Base-by-base conservation (phyloP, 441 rosid species). In the Pelargonium australe region DNA sequence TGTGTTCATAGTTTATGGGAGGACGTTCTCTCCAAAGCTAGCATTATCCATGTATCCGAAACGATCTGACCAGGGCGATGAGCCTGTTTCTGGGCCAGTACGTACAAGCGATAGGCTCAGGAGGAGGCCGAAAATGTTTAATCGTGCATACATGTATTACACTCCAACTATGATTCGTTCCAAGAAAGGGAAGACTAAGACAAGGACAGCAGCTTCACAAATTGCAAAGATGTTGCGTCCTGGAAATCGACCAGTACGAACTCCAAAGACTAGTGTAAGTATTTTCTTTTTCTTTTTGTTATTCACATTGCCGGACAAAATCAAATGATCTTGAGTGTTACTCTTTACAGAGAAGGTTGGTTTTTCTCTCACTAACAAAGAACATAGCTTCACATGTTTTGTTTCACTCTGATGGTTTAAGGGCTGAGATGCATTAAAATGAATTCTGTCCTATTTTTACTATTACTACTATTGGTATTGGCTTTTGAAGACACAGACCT, bases 51-150 rank as follows among this genome's bases (percentile, higher is more conserved):
- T 95, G 99, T 85, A 92, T 90, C 66, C 98, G 5, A 89, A 87
- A 79, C 86, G 86, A 79, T 81, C 97, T 62, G 80, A 86, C 78
- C 89, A 84, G 81, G 98, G 93, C 81, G 96, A 90, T 84, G 98
- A 88, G 77, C 80, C 96, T 75, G 89, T 71, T 76, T 61, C 88
- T 20, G 73, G 89, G 90, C 96, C 99, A 61, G 88, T 95, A 47
- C 96, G 99, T 60, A 85, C 92, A 17, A 95, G 99, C 62, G 92
- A 85, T 76, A 92, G 99, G 86, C 92, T 89, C 76, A 86, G 89
- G 87, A 85, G 95, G 74, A 86, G 96, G 79, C 98, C 99, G 16
- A 90, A 85, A 79, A 44, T 74, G 57, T 88, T 74, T 72, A 83
- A 82, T 72, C 91, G 96, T 34, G 67, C 88, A 13, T 89, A 77